phyloP scores from a whole-genome alignment of 1,284 basidiomycete species.

The Malassezia obtusa region DNA sequence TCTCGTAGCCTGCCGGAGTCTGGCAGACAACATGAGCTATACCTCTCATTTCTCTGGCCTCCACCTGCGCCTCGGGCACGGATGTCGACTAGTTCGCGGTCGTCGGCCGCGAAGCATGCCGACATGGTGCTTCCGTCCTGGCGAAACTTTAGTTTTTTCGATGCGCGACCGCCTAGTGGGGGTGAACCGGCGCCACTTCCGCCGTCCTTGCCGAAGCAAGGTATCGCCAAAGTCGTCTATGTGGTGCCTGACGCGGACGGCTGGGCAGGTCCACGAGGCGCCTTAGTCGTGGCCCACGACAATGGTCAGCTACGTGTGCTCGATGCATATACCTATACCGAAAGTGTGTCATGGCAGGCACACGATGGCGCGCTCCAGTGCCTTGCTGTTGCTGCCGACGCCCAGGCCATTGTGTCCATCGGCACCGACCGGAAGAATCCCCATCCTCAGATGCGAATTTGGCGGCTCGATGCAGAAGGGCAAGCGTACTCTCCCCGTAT shows the following conservation, averaged over 20 bases:
- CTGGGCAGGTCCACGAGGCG: conserved; percentile 7
- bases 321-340: conserved; percentile 26
- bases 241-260: not conserved
- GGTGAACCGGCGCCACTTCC: not conserved
- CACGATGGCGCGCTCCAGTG: conserved; percentile 22
- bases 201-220: not conserved
- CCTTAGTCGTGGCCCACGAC: conserved; percentile 27
- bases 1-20: too few relatives aligned
- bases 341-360: conserved; percentile 30
- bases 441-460: conserved; percentile 36
- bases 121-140: conserved; percentile 8
- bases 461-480: conserved; percentile 27
- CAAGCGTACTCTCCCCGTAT: conserved; percentile 15
- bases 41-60: not conserved
- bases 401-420: conserved; percentile 24
- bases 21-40: too few relatives aligned
- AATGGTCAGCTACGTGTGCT: conserved; percentile 26
- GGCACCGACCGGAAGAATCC: conserved; percentile 31
- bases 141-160: conserved; percentile 13
- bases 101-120: not conserved
- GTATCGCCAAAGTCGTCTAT: not conserved
- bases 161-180: not conserved
- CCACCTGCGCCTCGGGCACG: not conserved
- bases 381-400: conserved; percentile 28
- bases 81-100: conserved; percentile 7